Base-by-base conservation (phyloP, 768 basidiomycete species). In the Scleroderma bovista region DNA sequence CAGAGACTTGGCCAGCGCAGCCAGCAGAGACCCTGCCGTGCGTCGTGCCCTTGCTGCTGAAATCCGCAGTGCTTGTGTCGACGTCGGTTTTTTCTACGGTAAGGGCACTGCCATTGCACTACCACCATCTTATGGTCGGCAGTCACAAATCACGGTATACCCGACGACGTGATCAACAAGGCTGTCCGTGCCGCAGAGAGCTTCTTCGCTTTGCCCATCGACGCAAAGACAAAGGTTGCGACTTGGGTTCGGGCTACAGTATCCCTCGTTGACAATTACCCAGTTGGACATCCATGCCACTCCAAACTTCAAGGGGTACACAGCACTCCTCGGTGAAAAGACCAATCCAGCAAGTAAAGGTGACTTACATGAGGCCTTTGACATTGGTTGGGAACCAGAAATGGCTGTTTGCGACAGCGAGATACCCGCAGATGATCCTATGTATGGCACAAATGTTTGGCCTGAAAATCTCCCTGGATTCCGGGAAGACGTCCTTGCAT, bases 361-460 rank as follows among this genome's bases (percentile, higher is more conserved):
- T 0, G 93, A 96, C 66, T 63, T 95, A 13, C 92, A 96, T 57
- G 92, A 95, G 65, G 89, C 83, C 0, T 93, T 92, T 65, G 89
- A 93, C 58, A 63, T 94, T 22, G 91, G 90, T 3, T 85, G 79
- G 75, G 86, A 89, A 33, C 57, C 64, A 16, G 55, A 55, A 2
- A 47, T 47, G 17, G 55, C 56, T 23, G 19, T 22, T 34, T 20
- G n/a, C n/a, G 44, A 33, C 51, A 51, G 44, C 29, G 66, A 39
- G 50, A 33, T 20, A 17, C 36, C 50, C 16, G 57, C 72, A 16
- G 73, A 72, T 47, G 81, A 81, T 6, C 69, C 70, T 0, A 84
- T 89, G 81, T 57, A 72, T 6, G 86, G 86, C 16, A 69, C 60
- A 7, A 93, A 94, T 58, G 77, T 90, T 33, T 94, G 91, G 91